phyloP scores from a whole-genome alignment of 495 filamentous ascomycete genomes.

The Tuber magnatum region DNA sequence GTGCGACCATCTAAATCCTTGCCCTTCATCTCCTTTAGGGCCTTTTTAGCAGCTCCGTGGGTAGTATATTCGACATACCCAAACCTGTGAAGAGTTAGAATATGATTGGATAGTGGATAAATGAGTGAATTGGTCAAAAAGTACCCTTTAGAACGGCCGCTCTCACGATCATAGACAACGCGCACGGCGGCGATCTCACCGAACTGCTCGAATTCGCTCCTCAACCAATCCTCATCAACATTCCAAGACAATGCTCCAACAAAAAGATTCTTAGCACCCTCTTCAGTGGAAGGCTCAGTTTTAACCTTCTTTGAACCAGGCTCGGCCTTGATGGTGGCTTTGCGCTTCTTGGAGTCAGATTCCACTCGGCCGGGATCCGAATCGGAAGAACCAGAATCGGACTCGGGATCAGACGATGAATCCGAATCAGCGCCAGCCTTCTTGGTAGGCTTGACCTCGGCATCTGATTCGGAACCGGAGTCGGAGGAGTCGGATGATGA shows the following conservation, averaged over 20 bases:
- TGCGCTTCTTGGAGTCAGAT: conserved; percentile 73
- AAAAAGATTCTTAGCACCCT: conserved; percentile 69
- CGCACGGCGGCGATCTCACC: conserved; percentile 67
- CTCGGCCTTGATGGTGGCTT: conserved; percentile 61
- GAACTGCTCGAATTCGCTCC: conserved; percentile 75
- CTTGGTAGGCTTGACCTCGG: conserved; percentile 42
- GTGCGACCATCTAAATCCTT: conserved; percentile 72
- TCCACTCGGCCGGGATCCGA: conserved; percentile 45
- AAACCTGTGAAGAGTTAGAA: conserved; percentile 53
- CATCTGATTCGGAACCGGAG: conserved; percentile 44
- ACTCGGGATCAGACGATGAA: conserved; percentile 41
- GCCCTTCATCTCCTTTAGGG: conserved; percentile 72
- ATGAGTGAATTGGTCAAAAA: conserved; percentile 26
- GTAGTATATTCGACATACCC: conserved; percentile 89
- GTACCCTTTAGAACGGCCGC: conserved; percentile 78
- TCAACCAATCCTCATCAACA: conserved; percentile 84
- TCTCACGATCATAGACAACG: conserved; percentile 75
- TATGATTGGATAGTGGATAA: background rate
- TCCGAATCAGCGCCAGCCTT: conserved; percentile 26
- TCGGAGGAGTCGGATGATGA: conserved; percentile 39
- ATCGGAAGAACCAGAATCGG: conserved; percentile 47
- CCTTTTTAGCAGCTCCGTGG: conserved; percentile 62
- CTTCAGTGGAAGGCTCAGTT: conserved; percentile 51
- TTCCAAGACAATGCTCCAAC: conserved; percentile 93
- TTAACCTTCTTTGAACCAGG: conserved; percentile 74